phyloP scores from a whole-genome alignment of 768 basidiomycete species.

The Macrolepiota fuliginosa region DNA sequence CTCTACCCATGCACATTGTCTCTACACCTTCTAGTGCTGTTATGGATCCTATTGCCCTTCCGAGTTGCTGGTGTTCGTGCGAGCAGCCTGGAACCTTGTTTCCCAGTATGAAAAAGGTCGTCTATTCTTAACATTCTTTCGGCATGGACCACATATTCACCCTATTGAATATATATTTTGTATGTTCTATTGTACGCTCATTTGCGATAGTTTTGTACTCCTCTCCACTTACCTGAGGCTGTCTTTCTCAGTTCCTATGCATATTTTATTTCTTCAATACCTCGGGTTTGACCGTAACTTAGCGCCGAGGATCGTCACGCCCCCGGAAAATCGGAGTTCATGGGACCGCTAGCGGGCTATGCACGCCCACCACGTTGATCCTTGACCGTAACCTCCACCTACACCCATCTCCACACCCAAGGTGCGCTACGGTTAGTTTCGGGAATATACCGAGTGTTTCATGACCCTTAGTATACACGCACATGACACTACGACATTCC shows the following conservation, averaged over 20 bases:
- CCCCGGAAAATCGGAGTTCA: background rate
- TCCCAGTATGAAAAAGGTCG: background rate
- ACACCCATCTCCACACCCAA: background rate
- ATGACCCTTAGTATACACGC: too few relatives aligned
- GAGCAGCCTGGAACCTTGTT: background rate
- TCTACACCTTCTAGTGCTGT: background rate
- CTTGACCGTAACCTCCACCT: background rate
- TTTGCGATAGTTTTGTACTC: background rate
- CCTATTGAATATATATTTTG: background rate
- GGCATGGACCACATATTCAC: background rate
- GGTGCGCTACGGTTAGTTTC: background rate
- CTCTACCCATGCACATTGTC: background rate
- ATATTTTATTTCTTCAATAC: background rate
- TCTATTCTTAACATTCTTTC: background rate
- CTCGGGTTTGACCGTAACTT: background rate
- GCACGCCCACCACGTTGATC: background rate
- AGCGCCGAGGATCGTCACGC: background rate
- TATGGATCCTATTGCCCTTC: background rate
- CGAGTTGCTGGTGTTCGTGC: background rate
- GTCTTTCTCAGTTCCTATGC: background rate
- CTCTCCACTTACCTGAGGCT: background rate
- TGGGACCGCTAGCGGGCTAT: background rate
- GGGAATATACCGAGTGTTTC: too few relatives aligned
- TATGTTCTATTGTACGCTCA: background rate
- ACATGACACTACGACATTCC: background rate